Evolutionary conservation across 805 yeast species (phyloP).

Genomic region (Kazachstania bromeliacearum): DNA sequence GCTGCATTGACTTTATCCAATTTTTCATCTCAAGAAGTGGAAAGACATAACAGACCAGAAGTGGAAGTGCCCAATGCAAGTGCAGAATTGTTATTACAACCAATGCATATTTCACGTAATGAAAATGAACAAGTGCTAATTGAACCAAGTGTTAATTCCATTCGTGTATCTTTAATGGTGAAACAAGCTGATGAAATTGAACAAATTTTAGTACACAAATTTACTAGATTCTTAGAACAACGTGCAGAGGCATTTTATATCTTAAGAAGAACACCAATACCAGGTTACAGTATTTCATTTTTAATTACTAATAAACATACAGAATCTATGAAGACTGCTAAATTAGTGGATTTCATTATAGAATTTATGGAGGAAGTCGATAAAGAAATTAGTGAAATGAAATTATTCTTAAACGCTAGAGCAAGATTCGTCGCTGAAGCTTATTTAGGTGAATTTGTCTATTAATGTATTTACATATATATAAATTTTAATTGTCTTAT

Average conservation of each 20-base stretch:
- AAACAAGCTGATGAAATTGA: constrained; percentile 98
- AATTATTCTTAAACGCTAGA: constrained; percentile 89
- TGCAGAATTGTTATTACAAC: constrained; percentile 76
- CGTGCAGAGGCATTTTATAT: constrained; percentile 93
- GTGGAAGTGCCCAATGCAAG: constrained; percentile 74
- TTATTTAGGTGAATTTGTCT: constrained; percentile 82
- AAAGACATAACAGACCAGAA: constrained; percentile 96
- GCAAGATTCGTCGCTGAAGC: constrained; percentile 98
- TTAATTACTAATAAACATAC: constrained; percentile 90
- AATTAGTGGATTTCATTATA: constrained; percentile 90
- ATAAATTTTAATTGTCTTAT: neutral
- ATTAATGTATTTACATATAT: constrained; percentile 9
- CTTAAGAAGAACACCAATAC: constrained; percentile 81
- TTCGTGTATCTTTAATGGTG: constrained; percentile 82
- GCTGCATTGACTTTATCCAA: constrained; percentile 90
- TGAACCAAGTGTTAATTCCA: constrained; percentile 89
- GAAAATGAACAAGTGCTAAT: constrained; percentile 88
- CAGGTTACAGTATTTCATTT: constrained; percentile 89
- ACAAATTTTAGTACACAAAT: constrained; percentile 85
- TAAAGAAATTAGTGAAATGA: constrained; percentile 97
- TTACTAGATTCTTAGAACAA: constrained; percentile 85
- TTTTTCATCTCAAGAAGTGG: constrained; percentile 90
- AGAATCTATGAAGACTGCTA: constrained; percentile 89
- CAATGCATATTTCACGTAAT: constrained; percentile 84
- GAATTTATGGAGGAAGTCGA: constrained; percentile 99